Evolutionary conservation across 176 grass and related monocot genomes (phyloP).

Genomic region (Zoysia pacifica): DNA sequence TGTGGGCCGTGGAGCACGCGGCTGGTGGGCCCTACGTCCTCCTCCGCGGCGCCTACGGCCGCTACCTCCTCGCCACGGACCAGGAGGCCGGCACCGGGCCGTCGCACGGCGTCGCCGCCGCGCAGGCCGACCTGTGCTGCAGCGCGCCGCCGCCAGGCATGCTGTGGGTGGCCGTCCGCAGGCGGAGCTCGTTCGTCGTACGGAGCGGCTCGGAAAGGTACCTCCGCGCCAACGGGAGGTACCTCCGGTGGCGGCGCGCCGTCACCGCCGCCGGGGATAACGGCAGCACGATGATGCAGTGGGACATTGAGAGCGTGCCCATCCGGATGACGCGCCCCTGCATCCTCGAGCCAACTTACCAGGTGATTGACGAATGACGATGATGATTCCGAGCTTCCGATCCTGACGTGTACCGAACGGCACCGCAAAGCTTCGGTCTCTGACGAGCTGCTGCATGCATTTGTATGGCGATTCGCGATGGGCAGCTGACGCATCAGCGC

Average conservation of each 20-base stretch:
- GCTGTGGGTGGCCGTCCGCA: constrained; percentile 24
- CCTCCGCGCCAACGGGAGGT: constrained; percentile 27
- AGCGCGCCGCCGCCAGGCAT: not conserved
- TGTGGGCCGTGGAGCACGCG: constrained; percentile 34
- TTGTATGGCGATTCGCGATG: not conserved
- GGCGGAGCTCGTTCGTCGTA: constrained; percentile 1
- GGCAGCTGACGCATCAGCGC: constrained; percentile 25
- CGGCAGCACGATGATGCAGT: constrained; percentile 44
- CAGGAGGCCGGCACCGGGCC: constrained; percentile 15
- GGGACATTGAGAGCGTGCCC: constrained; percentile 46
- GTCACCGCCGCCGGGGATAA: constrained; percentile 37
- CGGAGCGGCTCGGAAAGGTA: not conserved
- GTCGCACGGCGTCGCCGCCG: constrained; percentile 11
- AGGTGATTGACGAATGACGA: not conserved
- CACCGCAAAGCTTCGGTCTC: not conserved
- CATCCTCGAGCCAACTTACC: constrained; percentile 19
- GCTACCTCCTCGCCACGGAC: constrained; percentile 38
- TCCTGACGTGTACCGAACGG: not conserved
- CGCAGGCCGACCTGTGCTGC: constrained; percentile 7
- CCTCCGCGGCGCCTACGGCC: constrained; percentile 42
- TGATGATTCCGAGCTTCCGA: not conserved
- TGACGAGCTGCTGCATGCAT: not conserved
- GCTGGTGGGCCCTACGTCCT: not conserved
- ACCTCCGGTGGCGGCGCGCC: constrained; percentile 19
- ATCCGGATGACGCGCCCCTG: not conserved